Evolutionary conservation across 2,329 filamentous ascomycete species (phyloP).

Genomic region (Ophiostoma montium): DNA sequence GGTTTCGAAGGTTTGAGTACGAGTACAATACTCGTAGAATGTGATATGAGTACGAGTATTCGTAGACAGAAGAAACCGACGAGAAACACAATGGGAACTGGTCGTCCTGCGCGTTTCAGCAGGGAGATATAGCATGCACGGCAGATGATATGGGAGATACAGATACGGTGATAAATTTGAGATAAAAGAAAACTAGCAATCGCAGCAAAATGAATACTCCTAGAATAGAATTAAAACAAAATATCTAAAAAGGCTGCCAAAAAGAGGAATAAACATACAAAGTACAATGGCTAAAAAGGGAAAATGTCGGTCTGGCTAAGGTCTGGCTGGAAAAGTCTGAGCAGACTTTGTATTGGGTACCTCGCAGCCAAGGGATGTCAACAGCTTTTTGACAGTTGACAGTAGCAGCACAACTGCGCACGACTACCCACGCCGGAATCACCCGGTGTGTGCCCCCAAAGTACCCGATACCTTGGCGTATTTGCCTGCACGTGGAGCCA

Average conservation of each 20-base stretch:
- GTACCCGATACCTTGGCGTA: constrained; percentile 3
- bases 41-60: not conserved
- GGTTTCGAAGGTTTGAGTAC: not conserved
- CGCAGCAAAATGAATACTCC: not conserved
- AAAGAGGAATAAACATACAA: not conserved
- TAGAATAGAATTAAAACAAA: not conserved
- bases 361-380: not conserved
- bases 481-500: constrained; percentile 7
- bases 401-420: not conserved
- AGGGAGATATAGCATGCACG: not conserved
- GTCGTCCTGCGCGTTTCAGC: not conserved
- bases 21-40: not conserved
- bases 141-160: not conserved
- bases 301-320: too few relatives aligned
- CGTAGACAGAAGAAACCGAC: not conserved
- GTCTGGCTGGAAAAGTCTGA: too few relatives aligned
- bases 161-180: not conserved
- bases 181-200: not conserved
- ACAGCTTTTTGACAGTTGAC: not conserved
- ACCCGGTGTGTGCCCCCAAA: constrained; percentile 7
- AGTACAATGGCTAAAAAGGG: not conserved
- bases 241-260: not conserved
- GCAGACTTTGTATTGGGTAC: not conserved
- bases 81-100: not conserved
- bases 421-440: constrained; percentile 3